Conservation (phyloP, 768 basidiomycete genomes). For the Leccinum longicurvipes region DNA sequence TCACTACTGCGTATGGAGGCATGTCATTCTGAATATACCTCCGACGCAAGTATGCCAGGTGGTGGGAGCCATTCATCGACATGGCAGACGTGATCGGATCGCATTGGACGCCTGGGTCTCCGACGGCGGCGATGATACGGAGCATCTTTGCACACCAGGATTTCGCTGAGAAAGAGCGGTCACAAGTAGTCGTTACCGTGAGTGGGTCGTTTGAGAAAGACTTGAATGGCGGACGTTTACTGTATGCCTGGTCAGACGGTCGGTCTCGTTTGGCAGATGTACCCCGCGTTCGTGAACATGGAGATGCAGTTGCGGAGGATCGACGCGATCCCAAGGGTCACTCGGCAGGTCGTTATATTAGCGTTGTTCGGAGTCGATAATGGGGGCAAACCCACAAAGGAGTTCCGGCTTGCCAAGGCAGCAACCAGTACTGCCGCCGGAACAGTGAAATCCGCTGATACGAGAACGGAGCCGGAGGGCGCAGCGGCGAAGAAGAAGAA, state of each 20-base stretch:
- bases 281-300: background rate
- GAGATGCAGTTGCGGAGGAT: background rate
- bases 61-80: background rate
- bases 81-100: background rate
- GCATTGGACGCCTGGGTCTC: background rate
- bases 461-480: too few species aligned
- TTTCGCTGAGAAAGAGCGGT: background rate
- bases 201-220: too few species aligned
- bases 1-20: too few species aligned
- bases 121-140: background rate
- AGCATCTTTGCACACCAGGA: background rate
- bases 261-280: background rate
- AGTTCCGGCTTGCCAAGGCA: background rate
- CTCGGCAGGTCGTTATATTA: background rate
- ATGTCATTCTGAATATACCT: background rate
- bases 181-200: too few species aligned
- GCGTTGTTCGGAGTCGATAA: background rate
- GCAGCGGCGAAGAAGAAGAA: too few species aligned
- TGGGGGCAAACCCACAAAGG: background rate
- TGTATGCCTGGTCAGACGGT: too few species aligned
- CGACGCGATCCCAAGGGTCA: background rate
- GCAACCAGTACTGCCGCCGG: too few species aligned
- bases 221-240: too few species aligned
- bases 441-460: too few species aligned
- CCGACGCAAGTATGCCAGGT: background rate